phyloP scores from a whole-genome alignment of 495 filamentous ascomycete genomes.

The Cudoniella acicularis region DNA sequence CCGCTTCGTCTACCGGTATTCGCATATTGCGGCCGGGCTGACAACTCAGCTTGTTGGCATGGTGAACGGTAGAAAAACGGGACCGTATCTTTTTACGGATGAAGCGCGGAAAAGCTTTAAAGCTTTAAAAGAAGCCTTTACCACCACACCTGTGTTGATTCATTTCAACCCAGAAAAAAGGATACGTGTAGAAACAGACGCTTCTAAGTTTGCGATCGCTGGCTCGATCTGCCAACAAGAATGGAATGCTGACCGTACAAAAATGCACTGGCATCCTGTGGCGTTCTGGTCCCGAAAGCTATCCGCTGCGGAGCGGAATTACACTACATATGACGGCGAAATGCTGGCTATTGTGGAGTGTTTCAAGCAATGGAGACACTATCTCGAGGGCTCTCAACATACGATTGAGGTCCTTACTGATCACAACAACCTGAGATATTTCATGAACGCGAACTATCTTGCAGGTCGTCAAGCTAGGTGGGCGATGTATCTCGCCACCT shows the following conservation, averaged over 20 bases:
- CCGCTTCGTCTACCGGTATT: slow-evolving; percentile 14
- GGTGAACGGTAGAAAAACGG: neutral
- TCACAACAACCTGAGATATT: neutral
- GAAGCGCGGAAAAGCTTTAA: neutral
- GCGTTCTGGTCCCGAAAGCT: neutral
- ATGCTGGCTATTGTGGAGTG: neutral
- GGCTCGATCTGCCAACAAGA: neutral
- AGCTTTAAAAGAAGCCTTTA: neutral
- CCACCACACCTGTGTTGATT: neutral
- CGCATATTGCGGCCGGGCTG: neutral
- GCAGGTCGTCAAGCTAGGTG: neutral
- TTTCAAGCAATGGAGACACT: neutral
- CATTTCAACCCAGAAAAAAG: neutral
- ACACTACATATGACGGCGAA: neutral
- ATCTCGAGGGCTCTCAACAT: neutral
- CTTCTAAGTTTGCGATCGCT: neutral
- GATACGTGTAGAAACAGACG: neutral
- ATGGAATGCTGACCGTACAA: too few species aligned
- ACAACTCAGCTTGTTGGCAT: too few species aligned
- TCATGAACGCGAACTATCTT: neutral
- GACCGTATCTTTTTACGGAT: neutral
- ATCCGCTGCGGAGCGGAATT: neutral
- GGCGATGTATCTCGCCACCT: neutral
- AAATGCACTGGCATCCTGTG: neutral
- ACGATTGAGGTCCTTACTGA: neutral